phyloP scores from a whole-genome alignment of 1,139 yeast species.

The Debaryomyces singareniensis region DNA sequence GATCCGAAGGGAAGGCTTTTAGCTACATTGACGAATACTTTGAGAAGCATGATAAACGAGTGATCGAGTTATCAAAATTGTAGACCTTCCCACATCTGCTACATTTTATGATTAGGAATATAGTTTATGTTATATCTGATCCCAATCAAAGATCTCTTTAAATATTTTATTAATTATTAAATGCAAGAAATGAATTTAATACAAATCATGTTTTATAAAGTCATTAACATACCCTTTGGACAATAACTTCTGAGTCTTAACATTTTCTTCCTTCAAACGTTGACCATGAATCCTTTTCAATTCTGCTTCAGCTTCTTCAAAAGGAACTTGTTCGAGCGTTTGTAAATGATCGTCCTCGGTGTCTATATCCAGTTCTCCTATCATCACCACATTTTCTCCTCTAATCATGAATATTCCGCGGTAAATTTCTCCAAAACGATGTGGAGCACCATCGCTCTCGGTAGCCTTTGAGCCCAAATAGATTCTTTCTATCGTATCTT shows the following conservation, averaged over 20 bases:
- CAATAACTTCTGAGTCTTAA: constrained; percentile 42
- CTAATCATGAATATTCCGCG: constrained; percentile 85
- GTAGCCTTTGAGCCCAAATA: constrained; percentile 37
- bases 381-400: constrained; percentile 94
- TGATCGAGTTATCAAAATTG: constrained; percentile 20
- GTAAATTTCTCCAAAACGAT: constrained; percentile 63
- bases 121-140: constrained; percentile 2
- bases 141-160: not conserved
- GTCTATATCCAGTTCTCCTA: constrained; percentile 92
- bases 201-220: constrained; percentile 48
- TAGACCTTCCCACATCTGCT: too few species aligned
- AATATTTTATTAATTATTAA: not conserved
- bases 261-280: constrained; percentile 38
- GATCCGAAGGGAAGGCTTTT: constrained; percentile 34
- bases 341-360: constrained; percentile 69
- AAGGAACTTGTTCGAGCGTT: constrained; percentile 51
- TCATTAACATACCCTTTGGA: constrained; percentile 53
- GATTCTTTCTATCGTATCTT: constrained; percentile 84
- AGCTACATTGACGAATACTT: constrained; percentile 28
- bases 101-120: too few species aligned
- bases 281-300: constrained; percentile 32
- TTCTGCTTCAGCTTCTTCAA: constrained; percentile 50
- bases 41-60: constrained; percentile 15
- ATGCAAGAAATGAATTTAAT: constrained; percentile 19
- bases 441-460: constrained; percentile 17